A percentile compares a stretch with the other conserved stretches of the same genome.
phyloP scores from a whole-genome alignment of 129 eudicot genomes.

The Ambrosia trifida region DNA sequence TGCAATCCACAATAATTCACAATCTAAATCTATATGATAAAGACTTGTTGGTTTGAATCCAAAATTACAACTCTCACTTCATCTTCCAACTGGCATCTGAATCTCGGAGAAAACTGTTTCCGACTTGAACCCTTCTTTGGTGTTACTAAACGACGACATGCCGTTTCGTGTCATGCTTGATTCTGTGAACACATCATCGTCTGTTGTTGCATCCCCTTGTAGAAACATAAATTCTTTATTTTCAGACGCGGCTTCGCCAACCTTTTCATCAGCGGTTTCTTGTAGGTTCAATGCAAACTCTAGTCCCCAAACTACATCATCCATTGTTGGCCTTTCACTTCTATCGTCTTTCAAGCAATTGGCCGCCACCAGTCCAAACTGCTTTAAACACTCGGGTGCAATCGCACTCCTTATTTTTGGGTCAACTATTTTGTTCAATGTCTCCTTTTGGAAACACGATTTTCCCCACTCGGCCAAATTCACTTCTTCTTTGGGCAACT shows the following conservation, averaged over 20 bases:
- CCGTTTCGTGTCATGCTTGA: constrained; percentile 19
- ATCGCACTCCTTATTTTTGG: constrained; percentile 34
- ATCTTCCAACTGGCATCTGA: constrained; percentile 21
- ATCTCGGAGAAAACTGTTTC: constrained; percentile 41
- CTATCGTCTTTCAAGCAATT: constrained; percentile 27
- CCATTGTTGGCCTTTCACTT: constrained; percentile 29
- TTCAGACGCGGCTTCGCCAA: neutral
- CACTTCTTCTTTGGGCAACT: constrained; percentile 32
- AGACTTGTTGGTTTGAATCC: neutral
- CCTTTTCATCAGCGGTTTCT: constrained; percentile 25
- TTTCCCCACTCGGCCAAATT: constrained; percentile 48
- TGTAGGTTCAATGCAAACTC: constrained; percentile 35
- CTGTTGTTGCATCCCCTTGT: constrained; percentile 26
- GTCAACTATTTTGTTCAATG: constrained; percentile 38
- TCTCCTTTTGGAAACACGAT: constrained; percentile 20
- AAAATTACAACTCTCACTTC: constrained; percentile 10
- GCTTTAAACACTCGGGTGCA: constrained; percentile 42
- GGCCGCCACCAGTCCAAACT: constrained; percentile 37
- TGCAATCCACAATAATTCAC: neutral
- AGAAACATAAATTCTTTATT: constrained; percentile 21
- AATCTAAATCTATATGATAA: neutral
- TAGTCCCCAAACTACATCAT: constrained; percentile 36
- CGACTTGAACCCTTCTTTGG: constrained; percentile 25
- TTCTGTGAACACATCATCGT: constrained; percentile 24
- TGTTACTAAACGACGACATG: constrained; percentile 17